Conservation (phyloP, 805 yeast genomes). For the Sugiyamaella lignohabitans region DNA sequence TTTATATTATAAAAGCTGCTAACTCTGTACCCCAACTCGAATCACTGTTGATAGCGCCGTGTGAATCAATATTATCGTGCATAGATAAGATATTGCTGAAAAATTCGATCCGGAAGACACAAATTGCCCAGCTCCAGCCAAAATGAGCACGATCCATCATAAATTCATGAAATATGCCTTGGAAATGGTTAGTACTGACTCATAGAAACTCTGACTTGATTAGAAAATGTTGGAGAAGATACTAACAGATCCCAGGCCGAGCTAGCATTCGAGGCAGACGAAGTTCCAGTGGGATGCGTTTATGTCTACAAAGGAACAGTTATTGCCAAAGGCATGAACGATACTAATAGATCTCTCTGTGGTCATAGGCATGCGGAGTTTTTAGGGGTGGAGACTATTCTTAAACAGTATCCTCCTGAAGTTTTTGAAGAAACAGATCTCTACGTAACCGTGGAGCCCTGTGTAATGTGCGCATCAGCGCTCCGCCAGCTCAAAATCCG, state of each 20-base stretch:
- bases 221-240: not conserved
- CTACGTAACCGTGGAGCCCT: slow-evolving; percentile 96
- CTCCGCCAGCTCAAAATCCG: slow-evolving; percentile 71
- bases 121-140: no score
- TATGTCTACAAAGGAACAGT: slow-evolving; percentile 50
- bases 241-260: slow-evolving; percentile 40
- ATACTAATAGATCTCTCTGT: slow-evolving; percentile 74
- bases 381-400: slow-evolving; percentile 58
- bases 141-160: slow-evolving; percentile 14
- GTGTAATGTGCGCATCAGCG: slow-evolving; percentile 96
- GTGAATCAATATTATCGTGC: no score
- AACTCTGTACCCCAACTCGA: no score
- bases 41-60: no score
- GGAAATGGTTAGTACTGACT: slow-evolving; percentile 23
- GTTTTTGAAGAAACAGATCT: slow-evolving; percentile 53
- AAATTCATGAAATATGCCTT: slow-evolving; percentile 34
- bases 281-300: slow-evolving; percentile 82
- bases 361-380: slow-evolving; percentile 91
- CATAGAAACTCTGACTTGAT: not conserved
- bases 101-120: no score
- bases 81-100: no score
- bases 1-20: no score
- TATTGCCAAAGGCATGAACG: slow-evolving; percentile 74
- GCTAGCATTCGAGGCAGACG: slow-evolving; percentile 56
- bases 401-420: slow-evolving; percentile 29